phyloP scores from a whole-genome alignment of 129 eudicot species.

The Glebionis coronaria region DNA sequence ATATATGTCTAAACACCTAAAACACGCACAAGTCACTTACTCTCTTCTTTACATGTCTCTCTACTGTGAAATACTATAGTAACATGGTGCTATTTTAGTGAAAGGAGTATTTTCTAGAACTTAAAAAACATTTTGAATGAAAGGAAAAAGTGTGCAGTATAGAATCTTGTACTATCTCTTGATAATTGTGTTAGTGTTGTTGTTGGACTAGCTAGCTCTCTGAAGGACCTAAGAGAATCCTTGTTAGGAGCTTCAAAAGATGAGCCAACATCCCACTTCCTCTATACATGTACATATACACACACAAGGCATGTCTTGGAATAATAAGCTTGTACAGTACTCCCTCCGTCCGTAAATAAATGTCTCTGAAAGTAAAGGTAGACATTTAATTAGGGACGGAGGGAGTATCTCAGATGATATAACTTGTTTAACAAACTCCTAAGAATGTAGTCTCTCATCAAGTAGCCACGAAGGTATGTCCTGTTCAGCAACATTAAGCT shows the following conservation, averaged over 20 bases:
- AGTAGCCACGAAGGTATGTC: too few relatives aligned
- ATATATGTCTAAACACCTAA: slow-evolving; percentile 28
- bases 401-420: too few relatives aligned
- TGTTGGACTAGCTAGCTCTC: slow-evolving; percentile 34
- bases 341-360: too few relatives aligned
- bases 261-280: slow-evolving; percentile 29
- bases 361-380: too few relatives aligned
- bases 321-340: too few relatives aligned
- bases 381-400: too few relatives aligned
- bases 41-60: slow-evolving; percentile 16
- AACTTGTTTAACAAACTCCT: too few relatives aligned
- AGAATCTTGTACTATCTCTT: slow-evolving; percentile 59
- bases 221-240: slow-evolving; percentile 39
- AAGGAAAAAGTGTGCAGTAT: slow-evolving; percentile 29
- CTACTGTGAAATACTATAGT: slow-evolving; percentile 23
- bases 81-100: slow-evolving; percentile 22
- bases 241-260: slow-evolving; percentile 42
- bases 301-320: background rate
- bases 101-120: slow-evolving; percentile 33
- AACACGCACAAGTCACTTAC: background rate
- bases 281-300: background rate
- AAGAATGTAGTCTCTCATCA: too few relatives aligned
- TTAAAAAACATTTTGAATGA: slow-evolving; percentile 39
- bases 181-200: slow-evolving; percentile 41
- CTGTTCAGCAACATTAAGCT: too few relatives aligned